A percentile compares a stretch with the other conserved stretches of the same genome.
phyloP scores from a whole-genome alignment of 2,329 filamentous ascomycete species.

The Sarocladiaceae sp. region DNA sequence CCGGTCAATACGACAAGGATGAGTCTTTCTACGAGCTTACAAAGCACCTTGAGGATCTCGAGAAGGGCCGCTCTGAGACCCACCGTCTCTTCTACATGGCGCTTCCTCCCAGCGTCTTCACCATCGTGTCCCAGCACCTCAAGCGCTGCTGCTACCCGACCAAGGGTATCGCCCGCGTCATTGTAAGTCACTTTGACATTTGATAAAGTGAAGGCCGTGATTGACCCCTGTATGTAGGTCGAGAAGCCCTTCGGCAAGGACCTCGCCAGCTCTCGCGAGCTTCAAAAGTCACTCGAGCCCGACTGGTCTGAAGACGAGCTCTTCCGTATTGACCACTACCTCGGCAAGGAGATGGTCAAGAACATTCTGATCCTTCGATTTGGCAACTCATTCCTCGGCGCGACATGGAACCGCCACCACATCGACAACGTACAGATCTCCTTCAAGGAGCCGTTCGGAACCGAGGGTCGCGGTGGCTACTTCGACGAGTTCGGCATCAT shows the following conservation, averaged over 20 bases:
- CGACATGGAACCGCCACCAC: constrained; percentile 98
- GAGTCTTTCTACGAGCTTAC: constrained; percentile 85
- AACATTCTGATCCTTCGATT: constrained; percentile 98
- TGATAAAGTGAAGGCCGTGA: not conserved
- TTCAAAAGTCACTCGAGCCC: constrained; percentile 89
- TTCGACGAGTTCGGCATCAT: constrained; percentile 99
- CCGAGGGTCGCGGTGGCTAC: constrained; percentile 94
- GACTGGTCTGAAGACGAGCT: constrained; percentile 99
- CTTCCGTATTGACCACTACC: constrained; percentile 98
- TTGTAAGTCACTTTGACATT: constrained; percentile 57
- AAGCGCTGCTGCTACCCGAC: constrained; percentile 96
- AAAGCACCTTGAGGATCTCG: constrained; percentile 78
- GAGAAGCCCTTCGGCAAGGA: constrained; percentile 99
- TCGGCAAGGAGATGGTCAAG: constrained; percentile 99
- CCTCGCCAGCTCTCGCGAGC: constrained; percentile 83
- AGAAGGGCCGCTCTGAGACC: constrained; percentile 74
- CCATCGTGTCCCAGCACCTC: constrained; percentile 90
- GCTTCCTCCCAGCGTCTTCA: constrained; percentile 94
- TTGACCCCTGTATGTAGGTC: constrained; percentile 51
- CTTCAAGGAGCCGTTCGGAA: constrained; percentile 99
- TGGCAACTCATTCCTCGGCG: constrained; percentile 96
- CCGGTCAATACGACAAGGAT: constrained; percentile 97
- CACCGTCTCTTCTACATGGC: constrained; percentile 99
- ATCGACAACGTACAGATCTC: constrained; percentile 99
- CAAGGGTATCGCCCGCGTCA: constrained; percentile 85